Base-by-base conservation (phyloP, 768 basidiomycete species). In the Tylopilus felleus region DNA sequence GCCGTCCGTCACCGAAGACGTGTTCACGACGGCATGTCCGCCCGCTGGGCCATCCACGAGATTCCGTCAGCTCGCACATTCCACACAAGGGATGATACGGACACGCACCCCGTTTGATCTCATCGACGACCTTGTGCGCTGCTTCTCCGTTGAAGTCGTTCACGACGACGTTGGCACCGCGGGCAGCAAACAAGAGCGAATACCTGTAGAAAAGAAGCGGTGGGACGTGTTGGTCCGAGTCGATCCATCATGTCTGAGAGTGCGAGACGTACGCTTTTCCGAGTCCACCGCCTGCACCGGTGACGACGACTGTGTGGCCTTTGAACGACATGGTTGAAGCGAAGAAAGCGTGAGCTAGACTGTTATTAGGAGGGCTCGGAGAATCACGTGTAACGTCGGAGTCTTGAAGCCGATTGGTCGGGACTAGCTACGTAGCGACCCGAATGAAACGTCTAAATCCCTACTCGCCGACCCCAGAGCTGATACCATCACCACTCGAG, bases 221-320 rank as follows among this genome's bases (percentile, higher is more conserved):
- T 50, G 27, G 35, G 41, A 43, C 22, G 28, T n/a, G n/a, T 38
- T 19, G n/a, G 7, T 5, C 36, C n/a, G n/a, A n/a, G 36, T 5
- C 14, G 33, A 17, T 19, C 33, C 14, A 1, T 1, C n/a, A 8
- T 17, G 22, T 35, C 29, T 17, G 17, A 38, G 8, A 39, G 33
- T 7, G 10, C 22, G 22, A 8, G 19, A 80, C 90, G 63, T 66
- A 98, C 90, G 90, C 82, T 75, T 84, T 88, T 41, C 97, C 97
- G 14, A 99, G 79, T 16, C 97, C 97, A 56, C 93, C 93, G 14
- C 97, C 97, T 40, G 94, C 95, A 43, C 97, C 97, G 40, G 97
- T 99, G 59, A 98, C 76, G 59, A 99, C 82, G 53, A 94, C 90
- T n/a, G 90, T 93, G 50, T 95, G 90, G 52, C 85, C 85, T 71